phyloP scores from a whole-genome alignment of 2,329 filamentous ascomycete genomes.

The Zymoseptoria tritici region DNA sequence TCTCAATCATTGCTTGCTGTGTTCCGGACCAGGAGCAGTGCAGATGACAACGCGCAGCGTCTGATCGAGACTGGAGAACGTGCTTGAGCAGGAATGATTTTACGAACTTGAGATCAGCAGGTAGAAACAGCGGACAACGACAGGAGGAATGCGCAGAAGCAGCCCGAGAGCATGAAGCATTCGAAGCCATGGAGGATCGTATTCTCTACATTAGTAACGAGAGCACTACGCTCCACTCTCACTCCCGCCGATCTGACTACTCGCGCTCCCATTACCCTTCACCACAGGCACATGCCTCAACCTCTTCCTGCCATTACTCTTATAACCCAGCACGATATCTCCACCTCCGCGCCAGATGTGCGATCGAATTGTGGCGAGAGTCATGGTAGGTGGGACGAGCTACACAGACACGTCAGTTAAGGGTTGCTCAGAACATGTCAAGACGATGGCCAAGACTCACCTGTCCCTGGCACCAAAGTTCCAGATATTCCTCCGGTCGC shows the following conservation, averaged over 20 bases:
- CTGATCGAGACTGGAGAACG: too few species aligned
- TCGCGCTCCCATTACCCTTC: background rate
- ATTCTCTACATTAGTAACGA: background rate
- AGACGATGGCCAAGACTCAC: constrained; percentile 28
- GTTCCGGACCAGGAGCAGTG: too few species aligned
- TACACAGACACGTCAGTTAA: constrained; percentile 33
- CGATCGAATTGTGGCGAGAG: constrained; percentile 81
- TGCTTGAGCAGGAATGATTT: too few species aligned
- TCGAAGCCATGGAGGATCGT: too few species aligned
- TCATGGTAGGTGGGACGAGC: constrained; percentile 74
- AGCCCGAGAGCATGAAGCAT: too few species aligned
- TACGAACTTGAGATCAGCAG: too few species aligned
- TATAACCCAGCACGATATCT: constrained; percentile 86
- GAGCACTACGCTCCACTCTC: background rate
- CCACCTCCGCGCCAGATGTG: constrained; percentile 94
- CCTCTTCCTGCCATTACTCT: constrained; percentile 72
- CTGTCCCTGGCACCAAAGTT: constrained; percentile 89
- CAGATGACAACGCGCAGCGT: too few species aligned
- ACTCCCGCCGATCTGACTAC: background rate
- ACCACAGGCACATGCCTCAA: background rate
- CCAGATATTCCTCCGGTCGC: constrained; percentile 84
- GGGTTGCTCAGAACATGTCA: too few species aligned
- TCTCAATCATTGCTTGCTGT: too few species aligned
- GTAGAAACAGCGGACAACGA: too few species aligned
- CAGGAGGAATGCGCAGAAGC: too few species aligned